Evolutionary conservation across 1,139 yeast species (phyloP).

Genomic region (Geotrichum histeridarum): DNA sequence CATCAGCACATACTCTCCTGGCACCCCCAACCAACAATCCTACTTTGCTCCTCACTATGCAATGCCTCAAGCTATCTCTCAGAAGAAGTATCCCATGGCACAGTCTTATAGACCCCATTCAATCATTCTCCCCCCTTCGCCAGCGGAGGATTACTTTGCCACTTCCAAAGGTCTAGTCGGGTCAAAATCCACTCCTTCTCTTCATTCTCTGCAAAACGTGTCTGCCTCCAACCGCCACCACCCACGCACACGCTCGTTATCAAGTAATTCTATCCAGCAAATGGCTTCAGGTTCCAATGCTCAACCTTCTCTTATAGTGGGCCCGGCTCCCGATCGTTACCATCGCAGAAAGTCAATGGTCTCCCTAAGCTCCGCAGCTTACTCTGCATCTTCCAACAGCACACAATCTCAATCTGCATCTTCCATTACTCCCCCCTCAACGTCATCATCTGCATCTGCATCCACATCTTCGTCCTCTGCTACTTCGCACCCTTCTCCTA

Average conservation of each 20-base stretch:
- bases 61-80: slow-evolving; percentile 1
- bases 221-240: slow-evolving; percentile 1
- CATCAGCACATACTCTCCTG: slow-evolving; percentile 9
- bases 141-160: slow-evolving; percentile 15
- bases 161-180: slow-evolving; percentile 7
- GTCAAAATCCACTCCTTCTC: slow-evolving; percentile 14
- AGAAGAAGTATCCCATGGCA: slow-evolving; percentile 13
- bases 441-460: slow-evolving; percentile 15
- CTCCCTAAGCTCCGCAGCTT: slow-evolving; percentile 16
- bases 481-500: slow-evolving; percentile 16
- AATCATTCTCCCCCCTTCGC: slow-evolving; percentile 9
- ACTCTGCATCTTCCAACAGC: slow-evolving; percentile 5
- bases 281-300: slow-evolving; percentile 4
- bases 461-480: slow-evolving; percentile 19
- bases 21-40: slow-evolving; percentile 2
- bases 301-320: slow-evolving; percentile 16
- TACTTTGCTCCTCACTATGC: slow-evolving; percentile 10
- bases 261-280: slow-evolving; percentile 5
- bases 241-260: slow-evolving; percentile 16
- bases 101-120: slow-evolving; percentile 10
- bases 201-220: slow-evolving; percentile 6
- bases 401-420: slow-evolving; percentile 15
- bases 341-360: slow-evolving; percentile 30
- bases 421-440: slow-evolving; percentile 18
- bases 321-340: slow-evolving; percentile 31